These are phyloP conservation scores for Cyclanthera cordifolia DNA, from an alignment of 306 rosid genomes.

Conservation along the genomic window DNA sequence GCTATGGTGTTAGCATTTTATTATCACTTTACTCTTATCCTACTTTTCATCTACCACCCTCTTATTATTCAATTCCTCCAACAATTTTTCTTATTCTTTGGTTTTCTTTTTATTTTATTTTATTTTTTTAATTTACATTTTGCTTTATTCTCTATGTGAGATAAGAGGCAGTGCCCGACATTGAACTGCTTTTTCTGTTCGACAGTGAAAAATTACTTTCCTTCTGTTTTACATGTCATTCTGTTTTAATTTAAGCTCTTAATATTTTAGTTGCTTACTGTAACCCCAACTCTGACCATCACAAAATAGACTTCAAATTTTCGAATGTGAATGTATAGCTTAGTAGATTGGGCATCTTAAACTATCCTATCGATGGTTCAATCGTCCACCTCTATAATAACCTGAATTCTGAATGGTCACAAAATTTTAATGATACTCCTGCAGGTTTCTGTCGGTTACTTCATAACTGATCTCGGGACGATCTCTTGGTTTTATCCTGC, in stretches of 20 bases:
- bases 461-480: conserved; percentile 77
- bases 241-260: not conserved
- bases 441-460: conserved; percentile 92
- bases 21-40: not conserved
- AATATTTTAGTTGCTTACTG: no score
- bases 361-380: not conserved
- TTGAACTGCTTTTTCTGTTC: no score
- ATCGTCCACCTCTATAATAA: no score
- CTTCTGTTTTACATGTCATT: not conserved
- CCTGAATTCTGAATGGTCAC: no score
- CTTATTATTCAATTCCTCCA: not conserved
- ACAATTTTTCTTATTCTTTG: not conserved
- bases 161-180: no score
- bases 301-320: not conserved
- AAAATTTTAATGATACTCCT: conserved; percentile 10
- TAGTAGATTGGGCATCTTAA: not conserved
- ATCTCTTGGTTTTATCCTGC: conserved; percentile 81
- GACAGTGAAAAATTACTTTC: no score
- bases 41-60: not conserved
- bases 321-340: not conserved
- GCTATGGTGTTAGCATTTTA: not conserved
- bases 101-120: not conserved
- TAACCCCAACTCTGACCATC: not conserved
- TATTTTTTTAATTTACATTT: not conserved
- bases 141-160: not conserved